A percentile compares a stretch with the other conserved stretches of the same genome.
phyloP scores from a whole-genome alignment of 768 basidiomycete species.

The Neoboletus brunneissimus region DNA sequence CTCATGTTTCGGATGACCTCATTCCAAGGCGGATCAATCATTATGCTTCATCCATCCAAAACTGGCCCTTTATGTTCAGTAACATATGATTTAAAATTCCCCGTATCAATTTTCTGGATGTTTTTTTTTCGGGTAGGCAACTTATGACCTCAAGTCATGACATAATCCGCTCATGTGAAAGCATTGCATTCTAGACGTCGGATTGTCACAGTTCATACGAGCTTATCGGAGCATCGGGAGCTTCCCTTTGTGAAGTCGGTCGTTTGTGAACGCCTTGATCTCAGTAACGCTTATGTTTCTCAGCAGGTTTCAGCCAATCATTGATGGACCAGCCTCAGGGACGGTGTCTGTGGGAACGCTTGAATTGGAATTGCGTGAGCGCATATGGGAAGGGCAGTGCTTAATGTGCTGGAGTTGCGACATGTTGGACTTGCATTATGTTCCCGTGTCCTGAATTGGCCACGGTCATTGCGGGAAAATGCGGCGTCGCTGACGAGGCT shows the following conservation, averaged over 20 bases:
- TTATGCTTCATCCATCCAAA: slow-evolving; percentile 1
- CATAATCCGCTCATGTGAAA: neutral
- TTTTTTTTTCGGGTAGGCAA: neutral
- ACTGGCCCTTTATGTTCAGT: neutral
- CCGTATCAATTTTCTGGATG: slow-evolving; percentile 13
- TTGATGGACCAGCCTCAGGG: neutral
- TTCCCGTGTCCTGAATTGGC: slow-evolving; percentile 5
- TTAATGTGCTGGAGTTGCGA: slow-evolving; percentile 1
- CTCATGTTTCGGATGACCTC: slow-evolving; percentile 10
- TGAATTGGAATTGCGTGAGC: neutral
- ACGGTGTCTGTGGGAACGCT: slow-evolving; percentile 4
- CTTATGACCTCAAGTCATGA: neutral
- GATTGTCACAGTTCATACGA: neutral
- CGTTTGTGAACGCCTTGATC: neutral
- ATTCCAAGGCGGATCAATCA: neutral
- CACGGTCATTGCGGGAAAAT: slow-evolving; percentile 25
- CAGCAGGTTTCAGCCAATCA: slow-evolving; percentile 5
- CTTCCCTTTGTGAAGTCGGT: neutral
- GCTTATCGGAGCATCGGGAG: slow-evolving; percentile 3
- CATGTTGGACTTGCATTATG: neutral
- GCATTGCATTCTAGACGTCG: neutral
- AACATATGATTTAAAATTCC: neutral
- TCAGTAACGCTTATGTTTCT: slow-evolving; percentile 4
- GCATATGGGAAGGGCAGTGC: slow-evolving; percentile 14
- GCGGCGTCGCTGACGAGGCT: neutral